phyloP scores from a whole-genome alignment of 169 alveolate genomes.

The Plasmodium knowlesi region DNA sequence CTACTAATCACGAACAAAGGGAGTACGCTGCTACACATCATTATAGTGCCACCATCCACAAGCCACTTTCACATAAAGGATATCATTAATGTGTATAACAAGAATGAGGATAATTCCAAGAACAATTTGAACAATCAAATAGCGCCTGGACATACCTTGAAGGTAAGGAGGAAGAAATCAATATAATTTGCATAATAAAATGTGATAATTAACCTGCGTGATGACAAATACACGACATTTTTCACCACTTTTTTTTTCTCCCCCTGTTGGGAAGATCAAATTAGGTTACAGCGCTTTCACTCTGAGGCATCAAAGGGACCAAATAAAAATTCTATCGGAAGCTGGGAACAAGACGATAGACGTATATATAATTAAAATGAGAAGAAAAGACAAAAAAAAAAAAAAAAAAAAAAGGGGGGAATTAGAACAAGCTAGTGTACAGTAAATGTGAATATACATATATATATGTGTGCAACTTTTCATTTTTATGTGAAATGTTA shows the following conservation, averaged over 20 bases:
- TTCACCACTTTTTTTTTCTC: not conserved
- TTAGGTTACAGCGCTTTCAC: conserved; percentile 46
- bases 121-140: conserved; percentile 58
- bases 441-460: not conserved
- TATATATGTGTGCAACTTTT: not conserved
- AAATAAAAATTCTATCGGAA: conserved; percentile 48
- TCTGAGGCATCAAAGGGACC: conserved; percentile 34
- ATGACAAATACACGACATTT: not conserved
- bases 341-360: conserved; percentile 51
- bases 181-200: not conserved
- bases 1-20: conserved; percentile 64
- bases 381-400: not conserved
- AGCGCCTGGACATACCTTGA: conserved; percentile 73
- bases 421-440: not conserved
- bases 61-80: conserved; percentile 53
- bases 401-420: not conserved
- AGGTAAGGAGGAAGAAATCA: conserved; percentile 18
- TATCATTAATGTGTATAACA: conserved; percentile 58
- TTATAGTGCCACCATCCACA: conserved; percentile 51
- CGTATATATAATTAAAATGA: conserved; percentile 17
- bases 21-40: conserved; percentile 35
- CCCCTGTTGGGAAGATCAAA: conserved; percentile 31
- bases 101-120: conserved; percentile 53
- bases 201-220: not conserved
- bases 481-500: not conserved